These are phyloP conservation scores for Lactifluus pinguis DNA, from an alignment of 768 basidiomycete genomes.

Conservation along the genomic window DNA sequence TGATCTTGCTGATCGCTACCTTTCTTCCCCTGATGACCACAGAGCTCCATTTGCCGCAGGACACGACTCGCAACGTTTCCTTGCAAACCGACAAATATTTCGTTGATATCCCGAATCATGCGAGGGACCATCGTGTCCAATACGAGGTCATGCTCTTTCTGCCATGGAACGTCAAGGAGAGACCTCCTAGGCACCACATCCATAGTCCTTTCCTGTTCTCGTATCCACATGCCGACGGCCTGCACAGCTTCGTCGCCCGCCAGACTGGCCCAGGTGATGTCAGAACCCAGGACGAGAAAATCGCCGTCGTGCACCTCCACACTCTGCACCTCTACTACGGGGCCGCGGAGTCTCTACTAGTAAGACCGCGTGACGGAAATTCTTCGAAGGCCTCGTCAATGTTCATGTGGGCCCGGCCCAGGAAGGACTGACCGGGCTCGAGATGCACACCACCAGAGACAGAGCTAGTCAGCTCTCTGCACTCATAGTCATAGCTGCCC, in stretches of 20 bases:
- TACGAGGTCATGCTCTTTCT: neutral
- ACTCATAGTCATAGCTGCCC: neutral
- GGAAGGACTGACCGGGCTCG: neutral
- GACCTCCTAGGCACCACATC: neutral
- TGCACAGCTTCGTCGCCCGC: neutral
- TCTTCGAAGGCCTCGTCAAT: neutral
- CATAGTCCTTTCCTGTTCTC: neutral
- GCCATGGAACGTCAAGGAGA: neutral
- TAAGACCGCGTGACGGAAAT: neutral
- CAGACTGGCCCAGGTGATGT: neutral
- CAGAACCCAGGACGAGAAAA: slow-evolving; percentile 5
- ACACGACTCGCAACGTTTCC: neutral
- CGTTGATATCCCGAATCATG: neutral
- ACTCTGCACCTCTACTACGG: slow-evolving; percentile 1
- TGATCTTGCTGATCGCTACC: neutral
- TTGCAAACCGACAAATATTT: neutral
- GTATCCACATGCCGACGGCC: slow-evolving; percentile 5
- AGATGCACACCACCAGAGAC: neutral
- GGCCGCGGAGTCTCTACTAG: neutral
- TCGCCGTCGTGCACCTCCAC: slow-evolving; percentile 6
- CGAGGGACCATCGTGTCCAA: slow-evolving; percentile 1
- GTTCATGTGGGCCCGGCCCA: no score
- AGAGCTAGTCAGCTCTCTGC: neutral
- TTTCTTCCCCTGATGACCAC: neutral
- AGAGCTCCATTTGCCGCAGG: neutral